These are phyloP conservation scores for Elaphomyces granulatus DNA, from an alignment of 495 filamentous ascomycete species.

Conservation along the genomic window DNA sequence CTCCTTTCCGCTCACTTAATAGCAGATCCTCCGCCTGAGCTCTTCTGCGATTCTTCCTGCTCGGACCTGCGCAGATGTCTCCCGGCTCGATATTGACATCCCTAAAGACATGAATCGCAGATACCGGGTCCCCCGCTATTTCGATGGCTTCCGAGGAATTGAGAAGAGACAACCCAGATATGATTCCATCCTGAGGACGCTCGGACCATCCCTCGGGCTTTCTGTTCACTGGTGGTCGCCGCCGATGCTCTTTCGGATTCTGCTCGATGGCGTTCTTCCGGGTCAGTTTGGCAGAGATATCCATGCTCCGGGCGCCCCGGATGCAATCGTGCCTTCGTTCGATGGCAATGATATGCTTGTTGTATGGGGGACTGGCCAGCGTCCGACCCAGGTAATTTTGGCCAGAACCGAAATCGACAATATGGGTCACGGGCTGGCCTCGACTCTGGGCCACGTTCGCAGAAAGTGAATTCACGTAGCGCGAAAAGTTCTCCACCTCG, in stretches of 20 bases:
- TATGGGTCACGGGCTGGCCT: constrained; percentile 54
- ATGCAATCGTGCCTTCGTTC: constrained; percentile 81
- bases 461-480: constrained; percentile 40
- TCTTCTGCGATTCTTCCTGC: background rate
- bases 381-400: constrained; percentile 91
- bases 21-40: too few species aligned
- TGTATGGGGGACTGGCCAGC: constrained; percentile 70
- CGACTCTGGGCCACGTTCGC: constrained; percentile 41
- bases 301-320: constrained; percentile 65
- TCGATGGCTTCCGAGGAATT: background rate
- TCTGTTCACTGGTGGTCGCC: too few species aligned
- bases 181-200: background rate
- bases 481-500: constrained; percentile 58
- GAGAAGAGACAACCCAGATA: background rate
- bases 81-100: constrained; percentile 21
- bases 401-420: constrained; percentile 90
- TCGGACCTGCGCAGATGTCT: constrained; percentile 9
- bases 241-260: constrained; percentile 54
- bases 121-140: background rate
- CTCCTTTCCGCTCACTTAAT: background rate
- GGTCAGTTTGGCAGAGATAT: constrained; percentile 57
- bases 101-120: constrained; percentile 21
- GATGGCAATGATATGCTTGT: constrained; percentile 75
- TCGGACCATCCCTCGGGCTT: background rate
- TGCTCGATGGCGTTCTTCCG: constrained; percentile 43